Evolutionary conservation across 805 yeast genomes (phyloP), one percentile per base, ranked within the genome.

Genomic region (Saturnispora silvae): DNA sequence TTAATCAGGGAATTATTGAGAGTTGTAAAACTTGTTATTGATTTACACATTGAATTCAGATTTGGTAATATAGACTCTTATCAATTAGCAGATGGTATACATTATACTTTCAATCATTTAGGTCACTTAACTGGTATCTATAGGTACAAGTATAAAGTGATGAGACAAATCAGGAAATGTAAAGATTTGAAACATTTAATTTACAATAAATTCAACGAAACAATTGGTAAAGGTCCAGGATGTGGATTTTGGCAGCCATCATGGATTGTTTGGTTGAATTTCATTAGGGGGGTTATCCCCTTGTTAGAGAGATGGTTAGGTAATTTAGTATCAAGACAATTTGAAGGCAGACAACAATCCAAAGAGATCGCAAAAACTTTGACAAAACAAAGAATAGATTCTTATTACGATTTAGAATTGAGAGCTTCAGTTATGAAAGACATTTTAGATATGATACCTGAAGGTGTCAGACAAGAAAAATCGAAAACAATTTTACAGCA

Each of bases 211-310:
- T 92, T 92, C 62, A 92, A 92, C 52, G 66, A 68, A 26, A 64
- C 73, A n/a, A 81, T 92, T 19, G 96, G 96, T 0, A 92, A 89
- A 53, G 98, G 98, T 2, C 97, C 98, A 1, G 98, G 98, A 0
- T 83, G 95, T 63, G 99, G 99, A 1, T 82, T 92, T 56, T 92
- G 99, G 99, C 97, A 92, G 53, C 98, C 98, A 0, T 83, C 96
- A 1, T 92, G 97, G 98, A 65, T 96, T 47, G 89, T 87, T 1
- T 92, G 98, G 99, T 64, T 92, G 2, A 81, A 77, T 37, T 89
- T 89, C 57, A 59, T 92, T 61, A 68, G 98, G 48, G 99, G 99
- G 15, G 78, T 78, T 14, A 79, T 86, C 18, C 98, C 99, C 0
- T 58, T 92, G 35, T 62, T 92, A 14, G 98, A 92, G 57, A 66